Conservation (phyloP, 768 basidiomycete genomes). For the Termitomyces sp. region DNA sequence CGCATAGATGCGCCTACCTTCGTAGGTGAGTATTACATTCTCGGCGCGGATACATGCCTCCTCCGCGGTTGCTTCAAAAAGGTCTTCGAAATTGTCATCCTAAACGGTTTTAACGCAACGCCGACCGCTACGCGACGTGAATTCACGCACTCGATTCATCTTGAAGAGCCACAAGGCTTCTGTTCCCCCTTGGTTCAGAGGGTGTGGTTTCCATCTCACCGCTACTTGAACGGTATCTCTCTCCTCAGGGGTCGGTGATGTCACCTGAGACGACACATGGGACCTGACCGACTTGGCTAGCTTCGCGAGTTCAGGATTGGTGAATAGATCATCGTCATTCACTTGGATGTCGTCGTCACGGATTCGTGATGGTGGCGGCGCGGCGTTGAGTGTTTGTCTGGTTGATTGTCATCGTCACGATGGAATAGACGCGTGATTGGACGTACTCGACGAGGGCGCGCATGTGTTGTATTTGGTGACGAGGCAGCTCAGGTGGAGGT, state of each 20-base stretch:
- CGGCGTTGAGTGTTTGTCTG: slow-evolving; percentile 43
- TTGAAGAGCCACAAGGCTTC: slow-evolving; percentile 43
- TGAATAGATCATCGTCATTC: slow-evolving; percentile 39
- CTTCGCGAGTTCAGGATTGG: slow-evolving; percentile 58
- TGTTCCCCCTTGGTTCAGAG: slow-evolving; percentile 35
- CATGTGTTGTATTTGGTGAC: slow-evolving; percentile 48
- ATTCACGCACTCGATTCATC: slow-evolving; percentile 48
- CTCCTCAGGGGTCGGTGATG: slow-evolving; percentile 23
- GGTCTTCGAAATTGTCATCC: slow-evolving; percentile 57
- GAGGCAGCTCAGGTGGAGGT: slow-evolving; percentile 61
- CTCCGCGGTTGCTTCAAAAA: slow-evolving; percentile 66
- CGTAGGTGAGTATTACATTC: slow-evolving; percentile 55
- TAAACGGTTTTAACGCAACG: slow-evolving; percentile 18
- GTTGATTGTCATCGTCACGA: not conserved
- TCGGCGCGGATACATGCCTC: slow-evolving; percentile 43
- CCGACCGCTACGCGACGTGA: not conserved
- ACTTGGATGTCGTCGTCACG: slow-evolving; percentile 34
- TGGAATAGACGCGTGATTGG: not conserved
- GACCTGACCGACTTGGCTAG: slow-evolving; percentile 36
- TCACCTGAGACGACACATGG: slow-evolving; percentile 16
- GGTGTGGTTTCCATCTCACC: slow-evolving; percentile 66
- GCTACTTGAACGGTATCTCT: slow-evolving; percentile 41
- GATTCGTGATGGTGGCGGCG: slow-evolving; percentile 25
- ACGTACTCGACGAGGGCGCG: slow-evolving; percentile 56
- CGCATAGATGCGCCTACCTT: slow-evolving; percentile 59